Evolutionary conservation across 208 protist genomes (phyloP).

Genomic region (Crithidia brevicula): DNA sequence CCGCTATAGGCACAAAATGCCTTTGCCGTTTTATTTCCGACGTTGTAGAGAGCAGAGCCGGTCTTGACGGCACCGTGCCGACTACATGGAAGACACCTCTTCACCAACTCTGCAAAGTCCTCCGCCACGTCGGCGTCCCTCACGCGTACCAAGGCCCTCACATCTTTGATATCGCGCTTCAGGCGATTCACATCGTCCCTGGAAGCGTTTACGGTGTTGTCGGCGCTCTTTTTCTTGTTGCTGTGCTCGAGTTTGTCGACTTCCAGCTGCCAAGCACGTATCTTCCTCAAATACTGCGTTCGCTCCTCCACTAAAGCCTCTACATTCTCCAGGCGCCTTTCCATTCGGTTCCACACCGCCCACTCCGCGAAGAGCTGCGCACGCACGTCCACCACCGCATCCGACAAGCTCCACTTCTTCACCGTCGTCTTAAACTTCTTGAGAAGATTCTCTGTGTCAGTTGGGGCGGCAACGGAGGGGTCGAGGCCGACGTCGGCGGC

Average conservation of each 20-base stretch:
- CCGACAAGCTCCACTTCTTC: not conserved
- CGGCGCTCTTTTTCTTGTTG: too few relatives aligned
- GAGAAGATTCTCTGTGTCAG: not conserved
- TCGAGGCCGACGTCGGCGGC: slow-evolving; percentile 1
- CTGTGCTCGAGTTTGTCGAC: too few relatives aligned
- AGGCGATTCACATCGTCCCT: too few relatives aligned
- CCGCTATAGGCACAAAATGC: not conserved
- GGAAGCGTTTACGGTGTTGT: too few relatives aligned
- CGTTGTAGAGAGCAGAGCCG: not conserved
- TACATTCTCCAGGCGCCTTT: not conserved
- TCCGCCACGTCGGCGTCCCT: not conserved
- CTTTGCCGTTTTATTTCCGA: not conserved
- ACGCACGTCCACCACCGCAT: slow-evolving; percentile 5
- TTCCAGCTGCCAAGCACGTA: not conserved
- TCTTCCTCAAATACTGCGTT: not conserved
- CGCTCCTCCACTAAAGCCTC: not conserved
- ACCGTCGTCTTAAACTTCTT: not conserved
- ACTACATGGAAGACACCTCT: not conserved
- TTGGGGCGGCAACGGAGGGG: not conserved
- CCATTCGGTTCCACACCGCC: not conserved
- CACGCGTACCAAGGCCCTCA: not conserved
- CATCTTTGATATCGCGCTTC: not conserved
- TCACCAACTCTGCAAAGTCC: not conserved
- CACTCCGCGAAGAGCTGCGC: slow-evolving; percentile 10
- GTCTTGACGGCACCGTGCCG: not conserved